phyloP scores from a whole-genome alignment of 2,329 filamentous ascomycete genomes.

The Talaromyces amestolkiae region DNA sequence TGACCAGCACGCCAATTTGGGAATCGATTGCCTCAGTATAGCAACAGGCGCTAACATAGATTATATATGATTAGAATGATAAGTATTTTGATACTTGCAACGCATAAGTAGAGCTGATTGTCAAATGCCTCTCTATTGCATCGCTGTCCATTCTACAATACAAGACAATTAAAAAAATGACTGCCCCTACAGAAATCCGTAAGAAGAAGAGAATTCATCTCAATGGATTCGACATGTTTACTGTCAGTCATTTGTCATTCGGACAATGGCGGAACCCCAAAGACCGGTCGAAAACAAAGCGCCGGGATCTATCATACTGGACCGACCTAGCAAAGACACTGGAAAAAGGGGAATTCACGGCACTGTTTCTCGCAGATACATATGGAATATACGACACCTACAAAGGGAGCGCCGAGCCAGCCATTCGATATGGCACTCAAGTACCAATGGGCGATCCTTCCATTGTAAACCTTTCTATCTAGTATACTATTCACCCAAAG shows the following conservation, averaged over 20 bases:
- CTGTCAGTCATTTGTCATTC: slow-evolving; percentile 36
- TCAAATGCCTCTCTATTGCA: not conserved
- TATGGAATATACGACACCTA: slow-evolving; percentile 66
- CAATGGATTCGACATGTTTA: slow-evolving; percentile 43
- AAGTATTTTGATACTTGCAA: not conserved
- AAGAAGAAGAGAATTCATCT: slow-evolving; percentile 29
- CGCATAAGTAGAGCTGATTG: not conserved
- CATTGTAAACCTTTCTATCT: not conserved
- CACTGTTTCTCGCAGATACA: slow-evolving; percentile 53
- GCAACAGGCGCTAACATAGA: not conserved
- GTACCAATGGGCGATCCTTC: slow-evolving; percentile 69
- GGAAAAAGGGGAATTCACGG: slow-evolving; percentile 50
- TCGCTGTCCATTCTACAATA: not conserved
- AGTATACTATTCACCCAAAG: not conserved
- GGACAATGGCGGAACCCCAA: slow-evolving; percentile 31
- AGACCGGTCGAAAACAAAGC: slow-evolving; percentile 38
- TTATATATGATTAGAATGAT: not conserved
- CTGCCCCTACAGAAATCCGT: not conserved
- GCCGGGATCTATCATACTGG: slow-evolving; percentile 47
- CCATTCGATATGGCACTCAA: slow-evolving; percentile 62
- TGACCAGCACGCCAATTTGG: slow-evolving; percentile 11
- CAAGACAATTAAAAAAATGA: not conserved
- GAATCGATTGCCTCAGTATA: not conserved
- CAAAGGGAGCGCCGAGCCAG: slow-evolving; percentile 57
- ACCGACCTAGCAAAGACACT: slow-evolving; percentile 47